These are phyloP conservation scores for Claviceps sp. DNA, from an alignment of 2,329 filamentous ascomycete genomes.

Conservation along the genomic window DNA sequence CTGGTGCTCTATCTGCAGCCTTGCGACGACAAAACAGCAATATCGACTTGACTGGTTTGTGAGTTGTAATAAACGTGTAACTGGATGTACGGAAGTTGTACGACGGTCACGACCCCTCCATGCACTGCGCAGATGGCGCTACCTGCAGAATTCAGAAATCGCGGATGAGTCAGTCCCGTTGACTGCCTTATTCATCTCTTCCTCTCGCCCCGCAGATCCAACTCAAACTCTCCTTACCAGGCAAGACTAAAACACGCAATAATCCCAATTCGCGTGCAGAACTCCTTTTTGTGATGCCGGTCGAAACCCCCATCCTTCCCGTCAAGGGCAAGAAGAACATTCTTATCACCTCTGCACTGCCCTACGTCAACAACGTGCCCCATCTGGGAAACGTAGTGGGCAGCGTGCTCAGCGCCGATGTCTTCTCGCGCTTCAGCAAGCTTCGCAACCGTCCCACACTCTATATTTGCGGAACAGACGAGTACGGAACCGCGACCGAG, in stretches of 20 bases:
- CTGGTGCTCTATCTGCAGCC: too few species aligned
- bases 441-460: slow-evolving; percentile 67
- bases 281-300: slow-evolving; percentile 4
- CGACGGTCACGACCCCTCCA: too few species aligned
- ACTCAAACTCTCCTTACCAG: neutral
- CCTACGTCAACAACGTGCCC: slow-evolving; percentile 63
- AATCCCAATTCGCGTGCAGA: neutral
- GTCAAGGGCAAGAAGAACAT: slow-evolving; percentile 69
- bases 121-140: too few species aligned
- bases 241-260: neutral
- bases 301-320: slow-evolving; percentile 39
- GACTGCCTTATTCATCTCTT: neutral
- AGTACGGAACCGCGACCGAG: slow-evolving; percentile 93
- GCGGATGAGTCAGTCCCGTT: too few species aligned
- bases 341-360: slow-evolving; percentile 81
- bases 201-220: neutral
- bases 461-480: slow-evolving; percentile 72
- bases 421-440: slow-evolving; percentile 72
- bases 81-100: too few species aligned
- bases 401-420: slow-evolving; percentile 77
- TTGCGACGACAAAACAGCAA: too few species aligned
- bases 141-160: too few species aligned
- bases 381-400: slow-evolving; percentile 85
- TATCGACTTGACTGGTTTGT: too few species aligned
- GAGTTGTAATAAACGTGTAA: too few species aligned